Evolutionary conservation across 2,329 filamentous ascomycete species (phyloP).

Genomic region (Talaromyces sp.): DNA sequence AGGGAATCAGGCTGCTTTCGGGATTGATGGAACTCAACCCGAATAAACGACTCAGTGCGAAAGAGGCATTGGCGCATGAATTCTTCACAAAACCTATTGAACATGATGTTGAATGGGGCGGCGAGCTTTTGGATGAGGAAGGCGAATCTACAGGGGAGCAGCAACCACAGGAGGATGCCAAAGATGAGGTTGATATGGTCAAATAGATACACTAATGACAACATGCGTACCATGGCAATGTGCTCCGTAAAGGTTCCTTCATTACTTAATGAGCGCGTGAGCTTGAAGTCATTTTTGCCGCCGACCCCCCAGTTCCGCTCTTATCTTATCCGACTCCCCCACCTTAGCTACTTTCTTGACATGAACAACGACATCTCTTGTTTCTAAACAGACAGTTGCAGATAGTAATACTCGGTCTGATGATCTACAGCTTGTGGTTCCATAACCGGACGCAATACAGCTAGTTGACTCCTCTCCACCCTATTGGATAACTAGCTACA

Average conservation of each 20-base stretch:
- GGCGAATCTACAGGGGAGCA: constrained; percentile 34
- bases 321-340: constrained; percentile 11
- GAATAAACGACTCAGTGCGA: constrained; percentile 43
- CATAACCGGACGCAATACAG: not conserved
- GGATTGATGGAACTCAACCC: constrained; percentile 48
- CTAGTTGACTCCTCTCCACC: not conserved
- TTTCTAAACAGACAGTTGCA: not conserved
- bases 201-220: constrained; percentile 20
- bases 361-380: no score
- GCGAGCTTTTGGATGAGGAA: constrained; percentile 31
- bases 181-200: constrained; percentile 42
- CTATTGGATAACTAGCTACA: not conserved
- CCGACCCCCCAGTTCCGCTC: not conserved
- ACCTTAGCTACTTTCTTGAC: not conserved
- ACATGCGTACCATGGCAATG: not conserved
- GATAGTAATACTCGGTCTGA: not conserved
- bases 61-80: constrained; percentile 45
- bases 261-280: constrained; percentile 15
- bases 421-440: not conserved
- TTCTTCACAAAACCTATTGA: constrained; percentile 45
- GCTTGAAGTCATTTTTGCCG: constrained; percentile 11
- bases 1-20: constrained; percentile 45
- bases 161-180: constrained; percentile 29
- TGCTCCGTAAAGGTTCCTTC: not conserved
- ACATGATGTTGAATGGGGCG: constrained; percentile 44